Evolutionary conservation across 441 rosid species (phyloP).

Genomic region (Manihot esculenta): DNA sequence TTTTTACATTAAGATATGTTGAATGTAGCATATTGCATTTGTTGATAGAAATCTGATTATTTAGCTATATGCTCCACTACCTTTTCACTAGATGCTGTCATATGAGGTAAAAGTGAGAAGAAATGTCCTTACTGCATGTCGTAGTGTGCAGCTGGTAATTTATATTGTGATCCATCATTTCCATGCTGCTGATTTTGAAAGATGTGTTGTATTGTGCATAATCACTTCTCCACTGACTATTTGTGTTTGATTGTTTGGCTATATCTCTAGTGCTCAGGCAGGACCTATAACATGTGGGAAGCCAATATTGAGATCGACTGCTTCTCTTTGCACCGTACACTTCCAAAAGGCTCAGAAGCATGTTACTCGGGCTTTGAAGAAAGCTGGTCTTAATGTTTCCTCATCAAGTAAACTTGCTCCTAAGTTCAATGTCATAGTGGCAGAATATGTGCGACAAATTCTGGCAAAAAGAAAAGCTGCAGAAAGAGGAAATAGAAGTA

Average conservation of each 20-base stretch:
- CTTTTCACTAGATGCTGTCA: background rate
- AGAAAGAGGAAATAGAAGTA: constrained; percentile 24
- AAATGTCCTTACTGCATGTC: background rate
- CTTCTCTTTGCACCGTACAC: constrained; percentile 72
- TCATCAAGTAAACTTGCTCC: constrained; percentile 82
- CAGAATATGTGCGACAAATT: constrained; percentile 79
- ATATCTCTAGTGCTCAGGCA: constrained; percentile 55
- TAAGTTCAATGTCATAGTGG: constrained; percentile 76
- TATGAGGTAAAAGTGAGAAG: background rate
- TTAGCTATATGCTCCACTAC: background rate
- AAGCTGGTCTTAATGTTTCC: constrained; percentile 74
- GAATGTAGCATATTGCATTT: background rate
- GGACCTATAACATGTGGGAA: constrained; percentile 85
- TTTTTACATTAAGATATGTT: background rate
- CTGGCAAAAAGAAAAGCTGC: constrained; percentile 74
- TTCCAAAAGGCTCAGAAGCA: constrained; percentile 82
- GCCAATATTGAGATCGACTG: constrained; percentile 74
- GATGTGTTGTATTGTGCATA: background rate
- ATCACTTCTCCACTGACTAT: background rate
- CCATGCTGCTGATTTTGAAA: background rate
- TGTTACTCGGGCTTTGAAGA: constrained; percentile 71
- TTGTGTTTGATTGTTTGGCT: background rate
- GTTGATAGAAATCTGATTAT: background rate
- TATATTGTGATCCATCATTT: background rate
- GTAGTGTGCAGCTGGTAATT: background rate